Conservation (phyloP, 352 stramenopile genomes). For the Phytopythium litorale region DNA sequence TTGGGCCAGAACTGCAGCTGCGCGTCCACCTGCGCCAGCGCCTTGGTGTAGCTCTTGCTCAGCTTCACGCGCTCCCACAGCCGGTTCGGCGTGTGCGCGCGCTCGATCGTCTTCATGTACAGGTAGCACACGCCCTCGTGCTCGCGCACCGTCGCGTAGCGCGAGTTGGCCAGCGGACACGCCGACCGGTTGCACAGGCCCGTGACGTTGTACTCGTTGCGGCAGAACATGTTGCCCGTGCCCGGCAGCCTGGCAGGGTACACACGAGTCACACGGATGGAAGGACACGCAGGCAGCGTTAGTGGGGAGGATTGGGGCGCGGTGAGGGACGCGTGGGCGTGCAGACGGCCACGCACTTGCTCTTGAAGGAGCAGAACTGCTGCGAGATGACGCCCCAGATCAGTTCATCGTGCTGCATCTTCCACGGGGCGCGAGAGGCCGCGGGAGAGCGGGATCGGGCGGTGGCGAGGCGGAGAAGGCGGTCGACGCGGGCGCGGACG, state of each 20-base stretch:
- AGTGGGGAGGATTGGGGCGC: not conserved
- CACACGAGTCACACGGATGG: not conserved
- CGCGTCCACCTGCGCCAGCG: conserved; percentile 92
- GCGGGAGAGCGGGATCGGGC: not conserved
- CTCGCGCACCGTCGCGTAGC: conserved; percentile 98
- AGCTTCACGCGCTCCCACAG: conserved; percentile 99
- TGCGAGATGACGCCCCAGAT: conserved; percentile 99
- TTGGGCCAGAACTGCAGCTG: conserved; percentile 98
- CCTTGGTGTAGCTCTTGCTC: conserved; percentile 96
- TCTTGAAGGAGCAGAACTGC: conserved; percentile 99
- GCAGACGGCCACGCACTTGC: conserved; percentile 48
- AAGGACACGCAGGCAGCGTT: not conserved
- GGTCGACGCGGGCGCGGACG: not conserved
- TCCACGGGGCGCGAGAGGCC: conserved; percentile 1
- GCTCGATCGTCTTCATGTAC: conserved; percentile 99
- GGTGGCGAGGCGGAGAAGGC: not conserved
- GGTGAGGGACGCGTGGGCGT: conserved; percentile 1
- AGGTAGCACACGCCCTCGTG: conserved; percentile 94
- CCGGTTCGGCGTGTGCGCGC: conserved; percentile 97
- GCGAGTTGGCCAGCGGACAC: conserved; percentile 97
- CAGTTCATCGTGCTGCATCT: conserved; percentile 97
- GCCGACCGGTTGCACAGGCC: conserved; percentile 96
- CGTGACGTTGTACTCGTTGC: conserved; percentile 98
- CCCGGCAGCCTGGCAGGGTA: conserved; percentile 30
- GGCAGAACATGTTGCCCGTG: conserved; percentile 95